Evolutionary conservation across 2,329 filamentous ascomycete species (phyloP), one percentile per base, ranked within the genome.

Genomic region (Penicillium aurantiogriseum): DNA sequence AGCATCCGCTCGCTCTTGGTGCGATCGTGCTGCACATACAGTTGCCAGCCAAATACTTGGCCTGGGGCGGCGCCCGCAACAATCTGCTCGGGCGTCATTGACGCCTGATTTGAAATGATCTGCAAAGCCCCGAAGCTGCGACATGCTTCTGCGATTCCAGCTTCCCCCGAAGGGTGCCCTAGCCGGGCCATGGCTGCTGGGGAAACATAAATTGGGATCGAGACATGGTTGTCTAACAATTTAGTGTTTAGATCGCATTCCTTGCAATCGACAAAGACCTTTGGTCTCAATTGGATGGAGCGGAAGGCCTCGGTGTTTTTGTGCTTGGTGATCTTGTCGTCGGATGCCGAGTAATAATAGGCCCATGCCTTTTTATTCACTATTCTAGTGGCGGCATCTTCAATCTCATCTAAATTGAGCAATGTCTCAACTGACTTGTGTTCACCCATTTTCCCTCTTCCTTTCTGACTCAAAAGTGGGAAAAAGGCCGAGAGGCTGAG

Each of bases 31-130:
- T 96, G 91, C 35, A 96, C 89, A 76, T 97, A 97, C n/a, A 97
- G 78, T 77, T 97, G 93, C 90, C 91, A 97, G 13, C 92, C 92
- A 71, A 96, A 95, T 0, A 90, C 77, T 71, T 96, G 91, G 1
- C 81, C 87, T 0, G 85, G 82, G 4, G 74, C 67, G 0, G 61
- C 61, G 13, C 89, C 86, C 57, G 85, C 86, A 90, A 63, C 85
- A 62, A 96, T 90, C 73, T 96, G 89, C 76, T 96, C 91, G 0
- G 91, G 90, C 1, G 89, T 92, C 86, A 93, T 90, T 48, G 87
- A 91, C 0, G 92, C 90, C 74, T 96, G 95, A 77, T 96, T 92
- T 53, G 88, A 89, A 54, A 96, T 86, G 58, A 94, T 81, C 70
- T 96, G 92, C 74, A 92, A 80, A 13, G 88, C 88, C 45, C 88